Evolutionary conservation across 805 yeast species (phyloP), one percentile per base, ranked within the genome.

Genomic region (Torulaspora indica): DNA sequence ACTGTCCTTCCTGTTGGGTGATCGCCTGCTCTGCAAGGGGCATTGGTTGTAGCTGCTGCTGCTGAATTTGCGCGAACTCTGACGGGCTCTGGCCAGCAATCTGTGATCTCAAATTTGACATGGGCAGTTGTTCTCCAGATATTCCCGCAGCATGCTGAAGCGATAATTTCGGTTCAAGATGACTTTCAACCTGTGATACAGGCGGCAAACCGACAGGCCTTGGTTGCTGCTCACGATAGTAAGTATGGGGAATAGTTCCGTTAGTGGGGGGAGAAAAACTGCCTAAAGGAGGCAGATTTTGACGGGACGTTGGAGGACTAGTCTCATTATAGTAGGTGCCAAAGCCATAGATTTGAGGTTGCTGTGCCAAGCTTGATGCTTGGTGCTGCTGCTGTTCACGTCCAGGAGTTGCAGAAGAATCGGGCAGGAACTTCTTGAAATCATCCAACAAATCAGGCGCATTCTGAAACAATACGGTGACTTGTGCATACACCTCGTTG

Each of bases 381-480:
- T 34, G 37, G 14, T 34, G 37, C n/a, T 34, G 35, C 22, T 47
- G 57, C 15, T 48, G 60, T 38, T 52, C 61, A 3, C 53, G 48
- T 20, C 49, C 51, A 36, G 57, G 44, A 49, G 63, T 15, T 49
- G 66, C 37, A 22, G 63, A 51, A 4, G 67, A 56, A 57, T 91
- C 98, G 2, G 98, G 98, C 64, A 93, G 74, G 63, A 93, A 93
- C 64, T 89, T 90, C 64, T 90, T 89, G 68, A 93, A 93, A 61
- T 95, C 98, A 54, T 89, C 95, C 50, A 93, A 70, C 47, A 93
- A 73, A 59, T 93, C 99, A 0, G 98, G 98, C 9, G 96, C 95
- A 56, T 87, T 86, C 47, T 86, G 82, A 69, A 93, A 93, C 42
- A 93, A 72, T 5, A 80, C 74, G 1, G 96, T 85, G 2, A 93